Percentiles rank a stretch among this genome's conserved stretches.
These are phyloP conservation scores for Boletus rubescentipes DNA, from an alignment of 768 basidiomycete genomes.

Conservation along the genomic window DNA sequence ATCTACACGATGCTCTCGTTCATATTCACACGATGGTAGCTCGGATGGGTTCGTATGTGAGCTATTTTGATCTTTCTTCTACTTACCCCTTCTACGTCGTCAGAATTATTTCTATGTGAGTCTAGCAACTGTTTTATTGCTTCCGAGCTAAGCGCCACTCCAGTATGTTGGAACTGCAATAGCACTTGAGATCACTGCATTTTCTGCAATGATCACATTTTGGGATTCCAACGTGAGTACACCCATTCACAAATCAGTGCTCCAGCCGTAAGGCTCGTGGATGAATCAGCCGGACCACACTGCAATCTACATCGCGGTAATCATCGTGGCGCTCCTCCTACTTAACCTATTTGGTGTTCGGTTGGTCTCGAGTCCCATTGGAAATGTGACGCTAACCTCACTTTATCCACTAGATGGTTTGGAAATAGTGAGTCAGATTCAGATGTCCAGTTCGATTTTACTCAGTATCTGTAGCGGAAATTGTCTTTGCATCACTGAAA, in stretches of 20 bases:
- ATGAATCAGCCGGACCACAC: slow-evolving; percentile 33
- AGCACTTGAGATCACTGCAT: slow-evolving; percentile 51
- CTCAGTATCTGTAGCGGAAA: slow-evolving; percentile 21
- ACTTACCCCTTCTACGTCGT: background rate
- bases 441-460: background rate
- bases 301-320: slow-evolving; percentile 39
- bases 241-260: background rate
- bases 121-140: background rate
- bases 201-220: slow-evolving; percentile 47
- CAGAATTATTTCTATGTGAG: slow-evolving; percentile 38
- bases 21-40: slow-evolving; percentile 6
- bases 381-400: slow-evolving; percentile 36
- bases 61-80: background rate
- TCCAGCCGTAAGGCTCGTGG: slow-evolving; percentile 9
- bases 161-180: slow-evolving; percentile 36
- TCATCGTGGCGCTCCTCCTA: slow-evolving; percentile 37
- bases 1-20: background rate
- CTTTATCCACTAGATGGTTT: slow-evolving; percentile 21
- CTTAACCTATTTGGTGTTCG: slow-evolving; percentile 49
- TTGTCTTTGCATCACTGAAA: slow-evolving; percentile 23
- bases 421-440: slow-evolving; percentile 19
- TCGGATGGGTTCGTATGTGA: slow-evolving; percentile 23
- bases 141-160: background rate
- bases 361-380: slow-evolving; percentile 37
- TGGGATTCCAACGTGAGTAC: slow-evolving; percentile 41